phyloP scores from a whole-genome alignment of 805 yeast species.

The Saturnispora quitensis region DNA sequence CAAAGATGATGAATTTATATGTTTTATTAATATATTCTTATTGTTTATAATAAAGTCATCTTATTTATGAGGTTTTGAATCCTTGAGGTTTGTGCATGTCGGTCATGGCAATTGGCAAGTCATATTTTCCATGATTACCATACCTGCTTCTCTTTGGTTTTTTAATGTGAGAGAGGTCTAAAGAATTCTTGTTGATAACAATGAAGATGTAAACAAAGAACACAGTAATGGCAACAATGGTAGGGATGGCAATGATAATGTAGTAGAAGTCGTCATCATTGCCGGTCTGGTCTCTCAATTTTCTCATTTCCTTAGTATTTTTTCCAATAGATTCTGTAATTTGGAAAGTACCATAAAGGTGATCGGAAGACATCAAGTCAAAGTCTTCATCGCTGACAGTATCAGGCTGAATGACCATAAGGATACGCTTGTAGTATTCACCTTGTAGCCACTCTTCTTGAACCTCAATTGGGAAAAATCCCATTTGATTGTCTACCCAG shows the following conservation, averaged over 20 bases:
- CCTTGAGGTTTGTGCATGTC: conserved; percentile 22
- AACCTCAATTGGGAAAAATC: conserved; percentile 54
- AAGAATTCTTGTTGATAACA: conserved; percentile 43
- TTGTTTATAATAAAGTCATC: background rate
- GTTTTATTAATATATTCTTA: background rate
- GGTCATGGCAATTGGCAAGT: conserved; percentile 21
- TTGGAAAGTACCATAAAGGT: conserved; percentile 36
- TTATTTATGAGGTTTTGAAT: conserved; percentile 13
- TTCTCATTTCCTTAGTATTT: conserved; percentile 28
- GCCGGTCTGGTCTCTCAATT: conserved; percentile 31
- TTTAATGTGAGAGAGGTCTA: conserved; percentile 41
- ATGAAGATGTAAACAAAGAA: conserved; percentile 59
- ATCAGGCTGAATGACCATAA: conserved; percentile 69
- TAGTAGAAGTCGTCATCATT: conserved; percentile 40
- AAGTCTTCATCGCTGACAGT: conserved; percentile 57
- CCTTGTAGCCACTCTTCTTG: conserved; percentile 57
- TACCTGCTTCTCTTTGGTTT: conserved; percentile 28
- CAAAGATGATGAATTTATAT: background rate
- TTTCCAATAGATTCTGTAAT: conserved; percentile 48
- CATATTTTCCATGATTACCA: conserved; percentile 26
- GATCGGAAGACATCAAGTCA: conserved; percentile 35
- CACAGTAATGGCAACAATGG: conserved; percentile 50
- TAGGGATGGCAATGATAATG: conserved; percentile 59
- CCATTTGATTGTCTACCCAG: conserved; percentile 57
- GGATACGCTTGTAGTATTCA: conserved; percentile 42